phyloP scores from a whole-genome alignment of 441 rosid genomes.

The Sinapis alba region DNA sequence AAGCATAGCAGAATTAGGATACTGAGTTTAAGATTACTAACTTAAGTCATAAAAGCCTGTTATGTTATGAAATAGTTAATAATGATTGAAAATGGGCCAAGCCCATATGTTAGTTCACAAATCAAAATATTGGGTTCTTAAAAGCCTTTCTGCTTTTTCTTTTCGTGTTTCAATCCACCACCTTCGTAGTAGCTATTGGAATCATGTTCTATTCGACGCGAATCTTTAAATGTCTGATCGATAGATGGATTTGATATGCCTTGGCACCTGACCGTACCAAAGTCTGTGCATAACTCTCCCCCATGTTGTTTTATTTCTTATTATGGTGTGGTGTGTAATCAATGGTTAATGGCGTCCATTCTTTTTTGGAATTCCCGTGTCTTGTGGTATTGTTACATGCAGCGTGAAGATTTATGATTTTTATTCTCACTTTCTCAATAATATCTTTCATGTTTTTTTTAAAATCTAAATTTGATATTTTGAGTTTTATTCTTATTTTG shows the following conservation, averaged over 20 bases:
- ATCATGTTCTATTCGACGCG: constrained; percentile 9
- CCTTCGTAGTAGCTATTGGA: background rate
- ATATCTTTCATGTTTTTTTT: constrained; percentile 6
- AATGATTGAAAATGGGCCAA: background rate
- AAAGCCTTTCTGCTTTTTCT: background rate
- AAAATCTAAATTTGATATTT: background rate
- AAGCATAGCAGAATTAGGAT: too few species aligned
- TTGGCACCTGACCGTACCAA: background rate
- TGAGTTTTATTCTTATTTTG: background rate
- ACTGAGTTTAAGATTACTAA: background rate
- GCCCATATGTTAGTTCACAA: background rate
- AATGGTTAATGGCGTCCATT: constrained; percentile 32
- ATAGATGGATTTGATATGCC: background rate
- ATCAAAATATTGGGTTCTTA: background rate
- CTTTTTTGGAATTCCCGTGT: constrained; percentile 23
- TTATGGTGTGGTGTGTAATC: constrained; percentile 28
- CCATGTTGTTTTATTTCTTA: background rate
- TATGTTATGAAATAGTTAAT: background rate
- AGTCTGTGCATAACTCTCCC: background rate
- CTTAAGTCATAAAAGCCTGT: background rate
- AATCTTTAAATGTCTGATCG: background rate
- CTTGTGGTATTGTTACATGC: constrained; percentile 20
- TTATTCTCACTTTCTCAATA: constrained; percentile 19
- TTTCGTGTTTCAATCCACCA: background rate
- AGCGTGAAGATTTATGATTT: constrained; percentile 15